Conservation (phyloP, 495 filamentous ascomycete species). For the Penicillium tannophilum region DNA sequence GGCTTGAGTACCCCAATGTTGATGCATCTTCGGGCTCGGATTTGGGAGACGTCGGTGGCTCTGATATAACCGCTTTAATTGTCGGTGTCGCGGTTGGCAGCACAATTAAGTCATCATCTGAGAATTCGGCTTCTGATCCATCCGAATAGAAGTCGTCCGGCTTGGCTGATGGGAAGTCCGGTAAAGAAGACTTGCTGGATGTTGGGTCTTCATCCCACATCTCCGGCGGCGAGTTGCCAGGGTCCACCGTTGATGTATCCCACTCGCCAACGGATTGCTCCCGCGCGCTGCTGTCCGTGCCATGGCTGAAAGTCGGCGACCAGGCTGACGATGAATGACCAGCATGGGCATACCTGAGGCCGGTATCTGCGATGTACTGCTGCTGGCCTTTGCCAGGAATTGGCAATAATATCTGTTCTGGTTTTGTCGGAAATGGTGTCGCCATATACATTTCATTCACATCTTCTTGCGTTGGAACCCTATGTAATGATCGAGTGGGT, state of each 20-base stretch:
- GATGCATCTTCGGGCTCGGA: conserved; percentile 20
- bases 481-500: conserved; percentile 38
- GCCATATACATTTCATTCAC: conserved; percentile 44
- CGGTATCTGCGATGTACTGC: conserved; percentile 38
- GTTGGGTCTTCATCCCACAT: conserved; percentile 49
- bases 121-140: conserved; percentile 32
- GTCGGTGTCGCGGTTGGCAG: conserved; percentile 42
- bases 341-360: conserved; percentile 29
- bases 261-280: conserved; percentile 39
- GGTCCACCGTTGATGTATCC: conserved; percentile 46
- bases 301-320: conserved; percentile 34
- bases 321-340: conserved; percentile 26
- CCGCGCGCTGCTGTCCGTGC: conserved; percentile 32
- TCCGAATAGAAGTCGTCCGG: conserved; percentile 23
- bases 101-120: conserved; percentile 42
- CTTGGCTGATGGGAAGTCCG: conserved; percentile 34
- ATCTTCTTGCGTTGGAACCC: conserved; percentile 40
- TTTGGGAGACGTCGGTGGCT: conserved; percentile 29
- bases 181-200: conserved; percentile 48
- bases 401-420: conserved; percentile 53
- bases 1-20: conserved; percentile 40
- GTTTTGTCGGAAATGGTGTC: conserved; percentile 55
- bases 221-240: conserved; percentile 42
- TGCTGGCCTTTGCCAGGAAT: conserved; percentile 47
- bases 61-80: conserved; percentile 43